A percentile compares a stretch with the other conserved stretches of the same genome.
Conservation (phyloP, 2,329 filamentous ascomycete genomes). For the Alternaria triticina region DNA sequence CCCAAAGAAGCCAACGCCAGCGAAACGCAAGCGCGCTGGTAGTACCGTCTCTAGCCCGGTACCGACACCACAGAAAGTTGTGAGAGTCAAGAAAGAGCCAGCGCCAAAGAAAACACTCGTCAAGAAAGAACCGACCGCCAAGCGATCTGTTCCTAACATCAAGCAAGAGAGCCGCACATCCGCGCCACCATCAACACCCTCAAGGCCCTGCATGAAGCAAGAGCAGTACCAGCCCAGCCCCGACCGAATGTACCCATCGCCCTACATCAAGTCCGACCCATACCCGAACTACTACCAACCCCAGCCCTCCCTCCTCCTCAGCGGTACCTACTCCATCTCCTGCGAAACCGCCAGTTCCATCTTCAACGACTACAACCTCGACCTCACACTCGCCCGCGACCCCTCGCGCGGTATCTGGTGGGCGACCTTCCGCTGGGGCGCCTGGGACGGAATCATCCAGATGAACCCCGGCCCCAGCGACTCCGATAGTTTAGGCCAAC, state of each 20-base stretch:
- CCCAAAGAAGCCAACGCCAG: background rate
- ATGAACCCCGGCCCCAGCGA: conserved; percentile 34
- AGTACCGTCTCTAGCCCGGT: background rate
- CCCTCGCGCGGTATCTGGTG: conserved; percentile 50
- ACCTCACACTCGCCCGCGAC: conserved; percentile 42
- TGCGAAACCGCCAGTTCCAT: conserved; percentile 26
- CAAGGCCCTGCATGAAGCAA: conserved; percentile 11
- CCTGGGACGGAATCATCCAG: conserved; percentile 53
- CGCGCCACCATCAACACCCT: conserved; percentile 7
- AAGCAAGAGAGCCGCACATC: background rate
- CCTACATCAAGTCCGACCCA: conserved; percentile 7
- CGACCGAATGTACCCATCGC: background rate
- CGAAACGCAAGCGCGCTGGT: conserved; percentile 9
- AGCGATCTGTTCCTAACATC: background rate
- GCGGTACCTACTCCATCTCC: conserved; percentile 54
- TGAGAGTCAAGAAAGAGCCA: conserved; percentile 7
- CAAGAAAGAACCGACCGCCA: background rate
- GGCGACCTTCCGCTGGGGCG: conserved; percentile 55
- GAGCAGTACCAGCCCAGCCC: background rate
- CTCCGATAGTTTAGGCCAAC: conserved; percentile 9
- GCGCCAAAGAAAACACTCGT: background rate
- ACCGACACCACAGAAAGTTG: conserved; percentile 6
- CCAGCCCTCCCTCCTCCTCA: conserved; percentile 39
- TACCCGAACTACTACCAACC: background rate
- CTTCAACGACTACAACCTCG: conserved; percentile 37